Evolutionary conservation across 495 filamentous ascomycete species (phyloP), one percentile per base, ranked within the genome.

Genomic region (Xylaria scruposa): DNA sequence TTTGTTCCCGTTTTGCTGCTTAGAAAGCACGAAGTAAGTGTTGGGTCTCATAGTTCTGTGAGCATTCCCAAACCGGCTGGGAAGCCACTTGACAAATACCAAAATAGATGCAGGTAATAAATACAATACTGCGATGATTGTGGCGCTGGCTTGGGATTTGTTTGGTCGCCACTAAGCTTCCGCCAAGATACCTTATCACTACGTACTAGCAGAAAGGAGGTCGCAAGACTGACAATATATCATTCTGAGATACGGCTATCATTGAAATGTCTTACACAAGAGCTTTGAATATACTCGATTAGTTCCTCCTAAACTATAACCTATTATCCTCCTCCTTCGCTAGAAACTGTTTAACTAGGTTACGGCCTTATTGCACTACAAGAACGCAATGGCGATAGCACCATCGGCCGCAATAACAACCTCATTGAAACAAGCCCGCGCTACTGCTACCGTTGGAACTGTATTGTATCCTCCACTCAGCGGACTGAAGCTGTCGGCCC

Each of bases 371-470:
- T 26, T 17, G 40, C 31, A 12, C 33, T 44, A 67, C 31, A 67
- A 26, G n/a, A 67, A 51, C 29, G 49, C 65, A 56, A 67, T 36
- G 12, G 49, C 65, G 13, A 67, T 12, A 15, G 17, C 65, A 56
- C 65, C 49, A 31, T 33, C 65, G 21, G 36, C 65, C 49, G 47
- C 65, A 31, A 53, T 21, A 29, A 21, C 47, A 56, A 67, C 4
- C n/a, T 67, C 65, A 13, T 56, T 67, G 4, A 54, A 29, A 15
- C 49, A 19, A 67, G 49, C 33, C 29, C 49, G 65, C 44, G 36
- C 49, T 6, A 33, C 65, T 8, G 65, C 65, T 13, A 53, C 51
- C 38, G 67, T 58, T n/a, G 51, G 51, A 8, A 68, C 15, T 19
- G 40, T 15, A n/a, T 31, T 31, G 31, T 68, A 58, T n/a, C 66